Evolutionary conservation across 805 yeast species (phyloP).

Genomic region (Cephaloascus albidus): DNA sequence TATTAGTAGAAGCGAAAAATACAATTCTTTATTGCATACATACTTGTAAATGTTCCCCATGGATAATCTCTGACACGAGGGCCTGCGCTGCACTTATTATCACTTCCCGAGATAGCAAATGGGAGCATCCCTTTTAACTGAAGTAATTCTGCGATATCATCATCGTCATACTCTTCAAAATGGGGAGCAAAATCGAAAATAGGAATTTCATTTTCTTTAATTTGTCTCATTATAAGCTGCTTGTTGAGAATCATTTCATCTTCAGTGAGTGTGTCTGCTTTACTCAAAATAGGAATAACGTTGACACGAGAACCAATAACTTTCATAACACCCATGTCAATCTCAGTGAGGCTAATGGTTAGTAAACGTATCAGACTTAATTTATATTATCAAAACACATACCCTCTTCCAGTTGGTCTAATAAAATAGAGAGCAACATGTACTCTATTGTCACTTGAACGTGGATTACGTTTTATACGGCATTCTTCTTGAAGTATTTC

Average conservation of each 20-base stretch:
- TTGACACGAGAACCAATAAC: slow-evolving; percentile 65
- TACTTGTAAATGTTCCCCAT: slow-evolving; percentile 59
- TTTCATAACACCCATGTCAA: slow-evolving; percentile 69
- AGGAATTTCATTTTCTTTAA: slow-evolving; percentile 46
- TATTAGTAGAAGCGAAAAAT: slow-evolving; percentile 6
- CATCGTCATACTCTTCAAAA: slow-evolving; percentile 17
- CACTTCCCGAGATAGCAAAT: slow-evolving; percentile 58
- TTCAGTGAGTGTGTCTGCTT: slow-evolving; percentile 65
- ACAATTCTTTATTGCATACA: slow-evolving; percentile 21
- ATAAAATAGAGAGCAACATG: slow-evolving; percentile 84
- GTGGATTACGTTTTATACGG: slow-evolving; percentile 41
- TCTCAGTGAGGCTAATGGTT: slow-evolving; percentile 36
- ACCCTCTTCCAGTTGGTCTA: slow-evolving; percentile 52
- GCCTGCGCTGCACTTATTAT: slow-evolving; percentile 22
- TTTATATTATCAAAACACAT: too few species aligned
- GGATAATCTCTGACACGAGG: slow-evolving; percentile 48
- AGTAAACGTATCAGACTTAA: too few species aligned
- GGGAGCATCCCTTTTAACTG: slow-evolving; percentile 43
- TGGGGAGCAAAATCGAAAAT: slow-evolving; percentile 37
- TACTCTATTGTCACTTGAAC: slow-evolving; percentile 51
- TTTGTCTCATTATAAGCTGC: slow-evolving; percentile 35
- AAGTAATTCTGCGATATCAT: slow-evolving; percentile 15
- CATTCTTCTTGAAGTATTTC: slow-evolving; percentile 70
- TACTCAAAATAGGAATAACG: slow-evolving; percentile 73
- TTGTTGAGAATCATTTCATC: slow-evolving; percentile 49